Evolutionary conservation across 345 rosid genomes (phyloP).

Genomic region (Camelina neglecta): DNA sequence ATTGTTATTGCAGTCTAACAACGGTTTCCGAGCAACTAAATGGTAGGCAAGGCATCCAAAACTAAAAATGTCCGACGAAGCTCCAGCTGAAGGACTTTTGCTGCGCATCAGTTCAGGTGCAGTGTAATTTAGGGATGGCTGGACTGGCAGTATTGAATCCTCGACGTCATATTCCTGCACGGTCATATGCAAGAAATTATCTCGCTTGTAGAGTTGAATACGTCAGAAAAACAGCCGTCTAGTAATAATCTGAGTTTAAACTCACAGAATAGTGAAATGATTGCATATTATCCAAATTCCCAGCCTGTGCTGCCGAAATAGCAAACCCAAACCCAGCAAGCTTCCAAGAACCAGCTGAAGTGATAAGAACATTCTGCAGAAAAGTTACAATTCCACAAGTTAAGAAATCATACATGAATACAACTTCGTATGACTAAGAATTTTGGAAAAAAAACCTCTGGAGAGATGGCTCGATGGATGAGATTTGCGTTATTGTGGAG

Average conservation of each 20-base stretch:
- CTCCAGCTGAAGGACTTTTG: conserved; percentile 72
- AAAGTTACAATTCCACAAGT: conserved; percentile 23
- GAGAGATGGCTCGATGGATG: conserved; percentile 86
- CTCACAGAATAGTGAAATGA: conserved; percentile 93
- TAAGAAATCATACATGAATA: too few relatives aligned
- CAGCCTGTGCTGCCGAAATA: conserved; percentile 63
- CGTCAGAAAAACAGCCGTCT: not conserved
- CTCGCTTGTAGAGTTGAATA: conserved; percentile 11
- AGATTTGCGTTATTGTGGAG: conserved; percentile 86
- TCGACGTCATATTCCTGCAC: conserved; percentile 95
- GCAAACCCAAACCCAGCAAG: conserved; percentile 98
- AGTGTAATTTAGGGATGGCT: conserved; percentile 88
- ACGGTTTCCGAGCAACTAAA: conserved; percentile 86
- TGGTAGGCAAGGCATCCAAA: conserved; percentile 95
- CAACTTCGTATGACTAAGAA: too few relatives aligned
- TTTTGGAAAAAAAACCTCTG: conserved; percentile 63
- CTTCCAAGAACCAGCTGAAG: conserved; percentile 96
- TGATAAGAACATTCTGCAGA: conserved; percentile 83
- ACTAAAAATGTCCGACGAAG: conserved; percentile 87
- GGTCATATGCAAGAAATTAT: conserved; percentile 13
- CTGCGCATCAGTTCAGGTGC: conserved; percentile 93
- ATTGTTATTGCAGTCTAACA: conserved; percentile 93
- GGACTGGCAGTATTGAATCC: conserved; percentile 89
- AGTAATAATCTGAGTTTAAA: conserved; percentile 7
- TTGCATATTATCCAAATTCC: conserved; percentile 60